Conservation (phyloP, 202 grass and related monocot genomes). For the Carex arenaria region DNA sequence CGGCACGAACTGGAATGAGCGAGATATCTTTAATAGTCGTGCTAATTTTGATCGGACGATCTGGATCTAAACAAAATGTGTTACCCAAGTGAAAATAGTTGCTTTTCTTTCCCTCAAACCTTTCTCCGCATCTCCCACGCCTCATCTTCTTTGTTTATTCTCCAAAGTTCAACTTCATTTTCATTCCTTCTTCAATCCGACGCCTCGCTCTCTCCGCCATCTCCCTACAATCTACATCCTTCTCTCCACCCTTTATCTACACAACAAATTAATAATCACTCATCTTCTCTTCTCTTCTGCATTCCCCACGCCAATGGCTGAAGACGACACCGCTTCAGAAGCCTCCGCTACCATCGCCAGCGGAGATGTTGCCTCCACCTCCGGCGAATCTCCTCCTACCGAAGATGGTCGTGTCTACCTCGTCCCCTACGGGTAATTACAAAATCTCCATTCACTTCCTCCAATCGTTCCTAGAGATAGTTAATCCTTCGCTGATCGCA, state of each 20-base stretch:
- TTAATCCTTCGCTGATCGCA: not conserved
- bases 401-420: constrained; percentile 63
- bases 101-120: not conserved
- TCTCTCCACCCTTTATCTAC: not conserved
- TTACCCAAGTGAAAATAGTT: too few relatives aligned
- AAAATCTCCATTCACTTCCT: not conserved
- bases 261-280: constrained; percentile 18
- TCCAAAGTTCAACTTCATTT: not conserved
- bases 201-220: not conserved
- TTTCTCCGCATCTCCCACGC: constrained; percentile 18
- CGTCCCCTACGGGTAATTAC: constrained; percentile 46
- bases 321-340: not conserved
- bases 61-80: too few relatives aligned
- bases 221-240: not conserved
- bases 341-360: not conserved
- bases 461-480: not conserved
- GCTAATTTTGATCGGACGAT: too few relatives aligned
- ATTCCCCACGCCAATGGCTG: constrained; percentile 8
- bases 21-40: too few relatives aligned
- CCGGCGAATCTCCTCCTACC: not conserved
- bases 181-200: not conserved
- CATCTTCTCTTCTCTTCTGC: constrained; percentile 23
- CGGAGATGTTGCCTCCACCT: constrained; percentile 5
- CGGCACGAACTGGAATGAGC: too few relatives aligned
- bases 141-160: not conserved